Conservation (phyloP, 768 basidiomycete species). For the Termitomyces sp. region DNA sequence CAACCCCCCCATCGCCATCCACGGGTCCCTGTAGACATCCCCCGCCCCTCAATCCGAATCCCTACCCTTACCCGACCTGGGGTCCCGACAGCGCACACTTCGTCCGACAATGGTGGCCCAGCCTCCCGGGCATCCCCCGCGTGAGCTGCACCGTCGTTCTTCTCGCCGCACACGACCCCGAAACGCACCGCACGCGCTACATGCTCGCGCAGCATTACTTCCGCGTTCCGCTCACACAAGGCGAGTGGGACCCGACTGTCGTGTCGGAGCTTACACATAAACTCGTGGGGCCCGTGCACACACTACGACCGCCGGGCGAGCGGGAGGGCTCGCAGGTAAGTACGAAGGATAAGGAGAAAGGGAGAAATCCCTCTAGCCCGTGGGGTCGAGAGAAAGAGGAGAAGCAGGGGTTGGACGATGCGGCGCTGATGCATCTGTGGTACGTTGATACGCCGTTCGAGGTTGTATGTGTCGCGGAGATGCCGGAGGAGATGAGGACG, state of each 20-base stretch:
- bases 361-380: constrained; percentile 5
- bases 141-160: constrained; percentile 73
- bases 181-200: constrained; percentile 56
- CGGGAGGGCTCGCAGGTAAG: neutral
- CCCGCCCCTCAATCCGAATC: constrained; percentile 36
- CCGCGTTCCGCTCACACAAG: constrained; percentile 52
- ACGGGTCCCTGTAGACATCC: constrained; percentile 3
- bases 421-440: constrained; percentile 65
- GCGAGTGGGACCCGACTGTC: constrained; percentile 21
- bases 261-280: constrained; percentile 9
- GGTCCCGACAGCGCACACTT: constrained; percentile 74
- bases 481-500: constrained; percentile 26
- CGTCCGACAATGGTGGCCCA: constrained; percentile 81
- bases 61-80: constrained; percentile 67
- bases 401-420: constrained; percentile 32
- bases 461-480: constrained; percentile 62
- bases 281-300: constrained; percentile 7
- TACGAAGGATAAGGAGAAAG: neutral
- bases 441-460: constrained; percentile 71
- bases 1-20: constrained; percentile 1
- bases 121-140: constrained; percentile 55
- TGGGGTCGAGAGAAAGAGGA: constrained; percentile 15
- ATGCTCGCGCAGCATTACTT: constrained; percentile 78
- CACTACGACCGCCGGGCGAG: constrained; percentile 1
- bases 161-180: constrained; percentile 58